Evolutionary conservation across 371 early-diverging fungal species (phyloP), one percentile per base, ranked within the genome.

Genomic region (Lichtheimia ornata): DNA sequence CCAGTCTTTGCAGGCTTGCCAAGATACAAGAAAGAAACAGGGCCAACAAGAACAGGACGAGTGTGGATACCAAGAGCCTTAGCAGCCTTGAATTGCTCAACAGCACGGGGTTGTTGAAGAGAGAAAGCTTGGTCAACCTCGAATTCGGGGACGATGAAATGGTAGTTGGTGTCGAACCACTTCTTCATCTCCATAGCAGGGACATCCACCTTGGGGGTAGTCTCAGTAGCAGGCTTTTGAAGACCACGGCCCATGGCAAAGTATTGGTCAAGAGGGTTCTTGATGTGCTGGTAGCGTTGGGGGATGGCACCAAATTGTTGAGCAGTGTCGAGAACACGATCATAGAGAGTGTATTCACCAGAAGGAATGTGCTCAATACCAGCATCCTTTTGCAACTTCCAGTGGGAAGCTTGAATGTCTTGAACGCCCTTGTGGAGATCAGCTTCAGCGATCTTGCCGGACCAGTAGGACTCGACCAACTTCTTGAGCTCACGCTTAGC

Each of bases 81-180:
- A 69, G 97, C 98, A 78, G 94, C 91, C 62, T 87, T 84, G 87
- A 85, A 94, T 79, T 97, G 95, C 45, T 88, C 86, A 56, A 97
- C 78, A 55, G 93, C 85, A 79, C 93, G 93, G 66, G 83, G 69
- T 67, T 75, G 68, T 65, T 82, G 77, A 56, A 97, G 86, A 25
- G 68, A 72, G 82, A 96, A 97, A 45, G 72, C 57, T 71, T 92
- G 93, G 71, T 80, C 72, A 56, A 85, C 78, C 59, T 85, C 83
- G 59, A 96, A 88, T 78, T 96, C 94, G 51, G 96, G 95, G 42
- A 97, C 97, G 49, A 91, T 91, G 70, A 82, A 89, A 68, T 87
- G 89, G 85, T 94, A 97, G 91, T 97, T 97, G 73, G 97, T 97
- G 76, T 97, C 97, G 73, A 97, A 97, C 93, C 93, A 93, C 79